Evolutionary conservation across 257 asterid genomes (phyloP), one percentile per base, ranked within the genome.

Genomic region (Dorcoceras hygrometricum): DNA sequence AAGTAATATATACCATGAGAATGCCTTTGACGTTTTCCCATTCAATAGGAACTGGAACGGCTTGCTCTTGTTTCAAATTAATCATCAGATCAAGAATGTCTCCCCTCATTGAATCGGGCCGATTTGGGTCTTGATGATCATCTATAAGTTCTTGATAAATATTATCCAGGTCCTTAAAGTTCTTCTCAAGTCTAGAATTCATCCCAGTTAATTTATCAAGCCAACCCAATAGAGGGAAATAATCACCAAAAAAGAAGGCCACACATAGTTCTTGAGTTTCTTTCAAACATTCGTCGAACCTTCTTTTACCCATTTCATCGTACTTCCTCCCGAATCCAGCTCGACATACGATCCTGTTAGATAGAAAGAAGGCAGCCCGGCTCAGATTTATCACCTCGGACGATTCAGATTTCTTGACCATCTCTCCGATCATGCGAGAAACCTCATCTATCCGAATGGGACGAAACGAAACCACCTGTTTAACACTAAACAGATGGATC

Each of bases 21-120:
- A 26, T 26, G 2, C 29, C 29, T 4, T 26, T 26, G 29, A 26
- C 29, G 29, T 26, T 26, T 26, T 26, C 29, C 29, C 29, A 26
- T 26, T 26, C 3, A 26, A 26, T 26, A 1, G 29, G 29, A 26
- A 26, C 29, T 26, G 29, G 29, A 26, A 4, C 2, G 29, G 29
- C 29, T 26, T 26, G 29, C 29, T 26, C 63, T 22, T 23, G 16
- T 22, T 28, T 66, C 32, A 73, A 20, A 14, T 62, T 57, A 36
- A 73, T 58, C 59, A 73, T 36, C 48, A 73, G 28, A 50, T 67
- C 77, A 32, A 73, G 24, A 31, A 73, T 36, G 69, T 73, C 77
- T 0, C 64, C 59, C 18, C 62, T 22, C 77, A 48, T 67, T 5
- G 64, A 66, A n/a, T 53, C 32, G 22, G 73, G 23, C 57, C 57